Base-by-base conservation (phyloP, 371 early-diverging fungal species). In the Conidiobolus incongruus region DNA sequence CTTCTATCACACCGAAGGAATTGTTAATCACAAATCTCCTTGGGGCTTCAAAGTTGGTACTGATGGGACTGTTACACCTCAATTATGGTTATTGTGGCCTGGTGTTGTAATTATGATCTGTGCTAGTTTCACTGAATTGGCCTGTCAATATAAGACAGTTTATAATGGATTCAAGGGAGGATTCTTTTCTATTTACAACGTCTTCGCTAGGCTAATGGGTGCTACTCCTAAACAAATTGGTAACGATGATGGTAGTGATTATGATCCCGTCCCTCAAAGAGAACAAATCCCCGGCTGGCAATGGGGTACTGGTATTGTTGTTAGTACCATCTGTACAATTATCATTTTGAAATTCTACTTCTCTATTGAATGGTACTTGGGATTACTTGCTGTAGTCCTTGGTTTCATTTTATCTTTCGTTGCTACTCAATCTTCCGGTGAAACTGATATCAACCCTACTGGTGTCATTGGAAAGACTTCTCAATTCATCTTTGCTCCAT, bases 71-170 rank as follows among this genome's bases (percentile, higher is more conserved):
- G 55, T 51, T 34, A 60, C 66, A 24, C 59, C 62, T 19, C 63
- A 67, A 39, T 60, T 55, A 21, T 68, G 69, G 69, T 70, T 66
- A 55, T 49, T 72, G 24, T 72, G 73, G 78, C 77, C 77, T 17
- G 81, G 81, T 53, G 69, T 80, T 48, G 64, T 70, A 5, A 57
- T 77, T 24, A 75, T 80, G 72, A 63, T 74, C 32, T 52, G 66
- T 26, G 52, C 70, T 33, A 58, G 72, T n/a, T 69, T 77, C 44
- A 52, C 72, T 12, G 77, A 77, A 57, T 55, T 77, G 24, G 52
- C 61, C 43, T 50, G 60, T 21, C 65, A 65, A 41, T 72, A 69
- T 41, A 56, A 60, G 16, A 57, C 66, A 5, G 54, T 77, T 32
- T 65, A 62, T 64, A 60, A 60, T 48, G 72, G 66, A 33, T 20